These are phyloP conservation scores for Avena atlantica DNA, from an alignment of 176 grass and related monocot species.

Conservation along the genomic window DNA sequence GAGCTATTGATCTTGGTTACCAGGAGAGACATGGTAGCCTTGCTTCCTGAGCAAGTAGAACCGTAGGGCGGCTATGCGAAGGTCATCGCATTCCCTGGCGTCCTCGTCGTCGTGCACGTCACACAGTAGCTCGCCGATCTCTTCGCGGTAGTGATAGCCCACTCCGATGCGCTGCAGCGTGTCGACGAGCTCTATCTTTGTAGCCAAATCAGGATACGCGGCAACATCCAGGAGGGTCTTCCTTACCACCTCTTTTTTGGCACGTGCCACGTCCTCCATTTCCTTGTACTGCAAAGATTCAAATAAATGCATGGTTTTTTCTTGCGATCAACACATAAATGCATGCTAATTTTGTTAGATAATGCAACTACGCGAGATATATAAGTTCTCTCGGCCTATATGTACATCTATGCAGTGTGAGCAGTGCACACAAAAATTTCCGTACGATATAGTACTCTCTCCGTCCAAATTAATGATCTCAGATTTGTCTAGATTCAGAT, in stretches of 20 bases:
- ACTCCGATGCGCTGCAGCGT: conserved; percentile 37
- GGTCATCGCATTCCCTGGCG: not conserved
- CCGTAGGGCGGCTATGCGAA: not conserved
- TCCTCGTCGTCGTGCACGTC: not conserved
- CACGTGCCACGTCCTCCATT: not conserved
- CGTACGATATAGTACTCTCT: too few species aligned
- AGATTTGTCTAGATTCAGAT: too few species aligned
- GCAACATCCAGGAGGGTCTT: not conserved
- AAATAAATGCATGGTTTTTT: not conserved
- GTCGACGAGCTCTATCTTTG: conserved; percentile 47
- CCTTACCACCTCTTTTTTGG: conserved; percentile 14
- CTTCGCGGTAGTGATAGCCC: conserved; percentile 49
- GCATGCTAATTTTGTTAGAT: too few species aligned
- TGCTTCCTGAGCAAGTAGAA: conserved; percentile 56
- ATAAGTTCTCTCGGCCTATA: too few species aligned
- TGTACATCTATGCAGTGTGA: too few species aligned
- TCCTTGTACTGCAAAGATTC: not conserved
- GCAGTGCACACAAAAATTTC: too few species aligned
- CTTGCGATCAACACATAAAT: not conserved
- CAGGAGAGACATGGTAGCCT: conserved; percentile 5
- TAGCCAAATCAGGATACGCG: not conserved
- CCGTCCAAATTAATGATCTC: too few species aligned
- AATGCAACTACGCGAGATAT: too few species aligned
- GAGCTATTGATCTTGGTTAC: not conserved
- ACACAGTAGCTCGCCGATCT: conserved; percentile 9